Conservation (phyloP, 352 stramenopile genomes). For the Phytophthora gonapodyides region DNA sequence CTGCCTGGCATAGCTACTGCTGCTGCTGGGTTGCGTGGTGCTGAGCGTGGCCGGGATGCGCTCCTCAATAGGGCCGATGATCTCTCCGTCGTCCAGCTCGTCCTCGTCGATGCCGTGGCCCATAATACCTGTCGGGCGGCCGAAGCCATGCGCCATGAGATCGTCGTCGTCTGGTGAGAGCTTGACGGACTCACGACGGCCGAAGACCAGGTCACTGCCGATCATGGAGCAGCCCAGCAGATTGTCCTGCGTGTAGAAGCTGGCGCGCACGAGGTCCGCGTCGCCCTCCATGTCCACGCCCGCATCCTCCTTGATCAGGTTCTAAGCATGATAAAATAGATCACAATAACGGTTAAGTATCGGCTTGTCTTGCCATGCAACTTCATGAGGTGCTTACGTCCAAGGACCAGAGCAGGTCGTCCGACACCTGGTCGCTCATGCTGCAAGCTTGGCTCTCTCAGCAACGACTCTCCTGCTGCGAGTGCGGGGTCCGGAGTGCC, state of each 20-base stretch:
- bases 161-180: conserved; percentile 10
- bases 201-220: conserved; percentile 55
- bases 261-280: conserved; percentile 44
- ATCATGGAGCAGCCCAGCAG: conserved; percentile 41
- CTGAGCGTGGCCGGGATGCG: conserved; percentile 27
- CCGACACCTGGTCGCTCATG: conserved; percentile 64
- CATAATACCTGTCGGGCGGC: conserved; percentile 37
- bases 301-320: conserved; percentile 49
- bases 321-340: conserved; percentile 31
- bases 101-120: conserved; percentile 43
- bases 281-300: conserved; percentile 35
- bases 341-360: conserved; percentile 1
- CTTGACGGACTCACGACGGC: conserved; percentile 33
- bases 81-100: conserved; percentile 41
- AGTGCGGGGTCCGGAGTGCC: conserved; percentile 3
- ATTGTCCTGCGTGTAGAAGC: conserved; percentile 50
- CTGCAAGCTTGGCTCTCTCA: not conserved
- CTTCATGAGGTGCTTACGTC: conserved; percentile 48
- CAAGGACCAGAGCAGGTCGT: conserved; percentile 72
- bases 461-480: not conserved
- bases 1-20: conserved; percentile 34
- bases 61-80: conserved; percentile 32
- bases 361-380: not conserved
- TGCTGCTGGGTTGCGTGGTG: conserved; percentile 18
- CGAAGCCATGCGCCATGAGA: conserved; percentile 26